Evolutionary conservation across 169 alveolate genomes (phyloP).

Genomic region (Eimeria tenella): DNA sequence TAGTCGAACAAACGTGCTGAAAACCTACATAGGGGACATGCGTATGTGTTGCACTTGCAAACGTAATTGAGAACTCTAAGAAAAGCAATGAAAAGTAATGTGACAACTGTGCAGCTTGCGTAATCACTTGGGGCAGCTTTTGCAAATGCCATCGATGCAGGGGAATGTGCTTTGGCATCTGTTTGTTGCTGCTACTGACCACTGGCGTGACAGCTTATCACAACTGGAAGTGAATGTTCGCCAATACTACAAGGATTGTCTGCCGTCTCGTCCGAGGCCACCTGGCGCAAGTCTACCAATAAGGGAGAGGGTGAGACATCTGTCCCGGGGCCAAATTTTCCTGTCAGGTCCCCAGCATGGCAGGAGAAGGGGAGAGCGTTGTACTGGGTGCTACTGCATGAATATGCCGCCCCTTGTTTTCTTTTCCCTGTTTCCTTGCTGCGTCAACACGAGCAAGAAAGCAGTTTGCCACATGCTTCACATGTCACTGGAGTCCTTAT

Average conservation of each 20-base stretch:
- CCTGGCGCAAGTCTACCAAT: not conserved
- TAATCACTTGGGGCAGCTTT: no score
- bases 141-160: no score
- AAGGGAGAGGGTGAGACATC: not conserved
- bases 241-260: constrained; percentile 3
- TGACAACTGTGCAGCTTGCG: no score
- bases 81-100: no score
- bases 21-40: no score
- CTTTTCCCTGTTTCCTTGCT: not conserved
- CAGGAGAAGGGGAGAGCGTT: not conserved
- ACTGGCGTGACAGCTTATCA: not conserved
- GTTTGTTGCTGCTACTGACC: not conserved
- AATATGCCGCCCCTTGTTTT: not conserved
- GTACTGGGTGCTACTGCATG: not conserved
- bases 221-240: not conserved
- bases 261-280: not conserved
- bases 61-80: no score
- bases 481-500: not conserved
- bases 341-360: not conserved
- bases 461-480: not conserved
- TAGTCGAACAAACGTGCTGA: no score
- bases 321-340: constrained; percentile 4
- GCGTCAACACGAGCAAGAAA: not conserved
- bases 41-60: no score
- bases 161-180: no score